Conservation (phyloP, 345 rosid species). For the Microcos paniculata region DNA sequence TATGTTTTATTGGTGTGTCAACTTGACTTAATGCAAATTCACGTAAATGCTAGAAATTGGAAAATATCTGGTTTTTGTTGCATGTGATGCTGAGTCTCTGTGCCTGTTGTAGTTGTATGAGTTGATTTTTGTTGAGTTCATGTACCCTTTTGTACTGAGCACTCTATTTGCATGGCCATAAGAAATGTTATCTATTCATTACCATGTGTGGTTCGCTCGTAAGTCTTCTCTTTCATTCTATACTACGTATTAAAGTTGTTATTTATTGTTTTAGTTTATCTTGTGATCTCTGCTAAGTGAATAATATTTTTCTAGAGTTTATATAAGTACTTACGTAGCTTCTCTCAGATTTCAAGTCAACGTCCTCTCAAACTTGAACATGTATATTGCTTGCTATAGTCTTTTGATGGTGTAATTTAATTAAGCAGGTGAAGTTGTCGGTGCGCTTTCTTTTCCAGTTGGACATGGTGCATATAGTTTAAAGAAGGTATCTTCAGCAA, state of each 20-base stretch:
- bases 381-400: not conserved
- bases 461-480: slow-evolving; percentile 58
- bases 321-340: not conserved
- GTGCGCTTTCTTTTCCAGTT: slow-evolving; percentile 83
- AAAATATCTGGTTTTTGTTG: not conserved
- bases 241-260: not conserved
- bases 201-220: not conserved
- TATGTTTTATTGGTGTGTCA: slow-evolving; percentile 28
- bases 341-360: not conserved
- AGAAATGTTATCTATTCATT: not conserved
- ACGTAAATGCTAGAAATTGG: not conserved
- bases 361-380: slow-evolving; percentile 3
- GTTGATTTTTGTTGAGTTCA: not conserved
- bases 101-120: not conserved
- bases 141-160: not conserved
- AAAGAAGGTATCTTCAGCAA: slow-evolving; percentile 76
- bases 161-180: not conserved
- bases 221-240: not conserved
- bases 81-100: slow-evolving; percentile 5
- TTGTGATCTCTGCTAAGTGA: not conserved
- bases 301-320: not conserved
- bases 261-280: not conserved
- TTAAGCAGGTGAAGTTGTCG: slow-evolving; percentile 90
- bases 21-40: not conserved
- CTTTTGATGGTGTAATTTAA: slow-evolving; percentile 18